Evolutionary conservation across 1,284 basidiomycete species (phyloP).

Genomic region (Volvariella surrecta): DNA sequence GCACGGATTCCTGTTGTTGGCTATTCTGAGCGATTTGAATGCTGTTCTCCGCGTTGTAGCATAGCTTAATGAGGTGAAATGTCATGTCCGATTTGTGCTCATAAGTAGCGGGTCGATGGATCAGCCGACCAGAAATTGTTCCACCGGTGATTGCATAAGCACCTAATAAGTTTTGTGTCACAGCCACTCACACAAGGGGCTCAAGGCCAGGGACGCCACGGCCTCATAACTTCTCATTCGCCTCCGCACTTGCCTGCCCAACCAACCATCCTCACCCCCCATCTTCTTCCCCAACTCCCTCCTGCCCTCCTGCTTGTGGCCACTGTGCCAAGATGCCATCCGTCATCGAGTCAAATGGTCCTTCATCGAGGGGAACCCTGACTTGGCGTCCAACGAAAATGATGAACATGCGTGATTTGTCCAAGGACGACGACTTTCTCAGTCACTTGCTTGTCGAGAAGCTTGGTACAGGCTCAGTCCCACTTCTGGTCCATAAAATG

Average conservation of each 20-base stretch:
- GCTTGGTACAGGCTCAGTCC: conserved; percentile 65
- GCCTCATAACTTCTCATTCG: conserved; percentile 1
- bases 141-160: conserved; percentile 15
- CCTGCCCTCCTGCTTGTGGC: conserved; percentile 25
- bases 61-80: too few species aligned
- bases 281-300: conserved; percentile 5
- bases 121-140: conserved; percentile 1
- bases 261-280: conserved; percentile 2
- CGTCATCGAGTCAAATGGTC: conserved; percentile 15
- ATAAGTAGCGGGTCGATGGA: too few species aligned
- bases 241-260: not conserved
- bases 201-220: conserved; percentile 1
- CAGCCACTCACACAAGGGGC: conserved; percentile 8
- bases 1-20: too few species aligned
- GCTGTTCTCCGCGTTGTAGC: too few species aligned
- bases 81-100: too few species aligned
- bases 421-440: conserved; percentile 81
- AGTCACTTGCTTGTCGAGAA: conserved; percentile 80
- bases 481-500: conserved; percentile 81
- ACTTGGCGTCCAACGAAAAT: conserved; percentile 73
- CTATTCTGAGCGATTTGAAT: too few species aligned
- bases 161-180: conserved; percentile 13
- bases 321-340: conserved; percentile 18
- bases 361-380: conserved; percentile 21
- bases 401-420: conserved; percentile 81